These are phyloP conservation scores for Fusarium sp. DNA, from an alignment of 2,329 filamentous ascomycete species.

Conservation along the genomic window DNA sequence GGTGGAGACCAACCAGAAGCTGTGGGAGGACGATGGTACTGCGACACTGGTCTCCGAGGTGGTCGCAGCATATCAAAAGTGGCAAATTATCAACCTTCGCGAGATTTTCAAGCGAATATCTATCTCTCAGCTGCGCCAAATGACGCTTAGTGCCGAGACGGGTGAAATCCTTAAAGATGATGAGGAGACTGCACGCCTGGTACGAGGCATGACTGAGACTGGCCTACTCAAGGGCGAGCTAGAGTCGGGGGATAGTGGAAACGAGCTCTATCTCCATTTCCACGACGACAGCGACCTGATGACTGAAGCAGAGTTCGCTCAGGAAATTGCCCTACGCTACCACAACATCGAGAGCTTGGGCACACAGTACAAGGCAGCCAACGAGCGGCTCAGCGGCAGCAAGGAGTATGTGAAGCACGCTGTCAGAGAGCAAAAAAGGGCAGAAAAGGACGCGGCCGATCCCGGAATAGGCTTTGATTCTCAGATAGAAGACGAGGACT, in stretches of 20 bases:
- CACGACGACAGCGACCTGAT: slow-evolving; percentile 59
- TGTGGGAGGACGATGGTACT: slow-evolving; percentile 83
- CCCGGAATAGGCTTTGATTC: slow-evolving; percentile 60
- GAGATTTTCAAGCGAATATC: slow-evolving; percentile 77
- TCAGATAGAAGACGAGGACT: slow-evolving; percentile 72
- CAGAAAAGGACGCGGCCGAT: slow-evolving; percentile 61
- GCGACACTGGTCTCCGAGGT: slow-evolving; percentile 79
- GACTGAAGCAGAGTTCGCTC: slow-evolving; percentile 67
- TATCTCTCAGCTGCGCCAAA: slow-evolving; percentile 66
- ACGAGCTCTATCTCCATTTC: slow-evolving; percentile 67
- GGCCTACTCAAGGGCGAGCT: slow-evolving; percentile 69
- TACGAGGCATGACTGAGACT: slow-evolving; percentile 69
- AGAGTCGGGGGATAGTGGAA: slow-evolving; percentile 61
- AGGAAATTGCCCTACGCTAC: slow-evolving; percentile 61
- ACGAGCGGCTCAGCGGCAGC: slow-evolving; percentile 68
- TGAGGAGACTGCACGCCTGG: slow-evolving; percentile 62
- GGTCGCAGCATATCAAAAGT: slow-evolving; percentile 79
- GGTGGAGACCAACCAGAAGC: slow-evolving; percentile 67
- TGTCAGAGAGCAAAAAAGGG: slow-evolving; percentile 62
- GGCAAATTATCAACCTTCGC: slow-evolving; percentile 81
- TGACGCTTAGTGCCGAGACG: slow-evolving; percentile 70
- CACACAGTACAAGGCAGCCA: slow-evolving; percentile 65
- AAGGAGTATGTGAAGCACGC: slow-evolving; percentile 69
- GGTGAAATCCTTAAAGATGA: slow-evolving; percentile 60
- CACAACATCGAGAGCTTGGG: slow-evolving; percentile 62